These are phyloP conservation scores for Cyberlindnera misumaiensis DNA, from an alignment of 805 yeast species.

Conservation along the genomic window DNA sequence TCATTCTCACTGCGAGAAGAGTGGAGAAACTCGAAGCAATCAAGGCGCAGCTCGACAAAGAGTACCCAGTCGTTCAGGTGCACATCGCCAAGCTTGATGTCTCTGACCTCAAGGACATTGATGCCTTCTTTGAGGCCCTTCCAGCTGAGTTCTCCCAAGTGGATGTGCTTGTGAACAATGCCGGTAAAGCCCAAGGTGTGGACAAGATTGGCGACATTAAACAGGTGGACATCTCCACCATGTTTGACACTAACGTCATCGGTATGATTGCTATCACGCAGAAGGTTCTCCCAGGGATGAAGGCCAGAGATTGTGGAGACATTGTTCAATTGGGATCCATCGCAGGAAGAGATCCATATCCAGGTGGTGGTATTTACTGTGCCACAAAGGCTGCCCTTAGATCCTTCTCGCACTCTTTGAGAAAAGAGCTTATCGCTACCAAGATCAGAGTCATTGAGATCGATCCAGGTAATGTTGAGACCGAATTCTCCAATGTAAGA, in stretches of 20 bases:
- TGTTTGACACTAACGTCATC: slow-evolving; percentile 84
- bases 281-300: slow-evolving; percentile 63
- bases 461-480: slow-evolving; percentile 66
- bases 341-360: slow-evolving; percentile 79
- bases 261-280: slow-evolving; percentile 85
- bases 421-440: slow-evolving; percentile 70
- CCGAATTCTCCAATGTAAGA: slow-evolving; percentile 57
- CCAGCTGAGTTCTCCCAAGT: slow-evolving; percentile 55
- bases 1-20: slow-evolving; percentile 77
- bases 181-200: slow-evolving; percentile 75
- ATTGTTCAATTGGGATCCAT: slow-evolving; percentile 71
- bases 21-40: slow-evolving; percentile 49
- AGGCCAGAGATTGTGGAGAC: slow-evolving; percentile 62
- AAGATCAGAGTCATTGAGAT: slow-evolving; percentile 58
- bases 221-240: slow-evolving; percentile 55
- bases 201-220: slow-evolving; percentile 73
- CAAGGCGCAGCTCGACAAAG: slow-evolving; percentile 36
- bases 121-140: slow-evolving; percentile 41
- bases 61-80: slow-evolving; percentile 43
- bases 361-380: slow-evolving; percentile 75
- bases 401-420: slow-evolving; percentile 60
- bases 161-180: slow-evolving; percentile 65
- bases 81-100: slow-evolving; percentile 49
- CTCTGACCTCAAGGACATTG: slow-evolving; percentile 43
- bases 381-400: slow-evolving; percentile 72